Evolutionary conservation across 2,329 filamentous ascomycete species (phyloP).

Genomic region (Dactylonectria macrodidyma): DNA sequence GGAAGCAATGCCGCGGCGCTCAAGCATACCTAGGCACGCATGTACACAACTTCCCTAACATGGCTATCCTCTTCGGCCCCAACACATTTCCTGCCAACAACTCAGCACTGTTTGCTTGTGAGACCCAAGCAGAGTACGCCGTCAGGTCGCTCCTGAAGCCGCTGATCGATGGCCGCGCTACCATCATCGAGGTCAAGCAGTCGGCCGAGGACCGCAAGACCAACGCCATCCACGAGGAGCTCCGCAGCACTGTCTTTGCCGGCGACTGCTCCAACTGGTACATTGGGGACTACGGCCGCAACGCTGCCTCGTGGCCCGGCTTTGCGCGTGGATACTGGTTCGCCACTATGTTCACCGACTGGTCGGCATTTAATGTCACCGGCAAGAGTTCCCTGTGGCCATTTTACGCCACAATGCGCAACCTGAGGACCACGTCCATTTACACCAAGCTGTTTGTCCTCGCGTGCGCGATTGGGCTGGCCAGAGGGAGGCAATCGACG

Average conservation of each 20-base stretch:
- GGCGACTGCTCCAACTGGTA: conserved; percentile 41
- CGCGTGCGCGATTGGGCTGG: not conserved
- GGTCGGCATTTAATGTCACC: conserved; percentile 24
- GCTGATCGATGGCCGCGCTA: conserved; percentile 46
- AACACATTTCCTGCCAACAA: conserved; percentile 48
- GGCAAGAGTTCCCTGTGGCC: conserved; percentile 25
- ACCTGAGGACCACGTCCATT: conserved; percentile 13
- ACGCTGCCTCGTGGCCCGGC: conserved; percentile 54
- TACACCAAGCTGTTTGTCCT: conserved; percentile 17
- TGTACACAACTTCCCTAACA: conserved; percentile 52
- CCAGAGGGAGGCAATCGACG: conserved; percentile 13
- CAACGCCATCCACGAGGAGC: conserved; percentile 35
- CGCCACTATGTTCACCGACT: conserved; percentile 46
- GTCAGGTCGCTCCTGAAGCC: conserved; percentile 48
- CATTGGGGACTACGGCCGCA: conserved; percentile 38
- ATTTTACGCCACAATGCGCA: not conserved
- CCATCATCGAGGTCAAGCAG: conserved; percentile 36
- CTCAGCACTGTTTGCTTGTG: conserved; percentile 46
- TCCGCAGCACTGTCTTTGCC: conserved; percentile 35
- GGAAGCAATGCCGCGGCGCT: conserved; percentile 45
- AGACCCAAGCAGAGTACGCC: conserved; percentile 48
- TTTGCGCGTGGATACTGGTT: conserved; percentile 51
- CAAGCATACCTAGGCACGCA: conserved; percentile 51
- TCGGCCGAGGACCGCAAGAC: conserved; percentile 32
- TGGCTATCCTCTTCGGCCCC: conserved; percentile 48